phyloP scores from a whole-genome alignment of 257 asterid genomes.

The Oldenlandia corymbosa region DNA sequence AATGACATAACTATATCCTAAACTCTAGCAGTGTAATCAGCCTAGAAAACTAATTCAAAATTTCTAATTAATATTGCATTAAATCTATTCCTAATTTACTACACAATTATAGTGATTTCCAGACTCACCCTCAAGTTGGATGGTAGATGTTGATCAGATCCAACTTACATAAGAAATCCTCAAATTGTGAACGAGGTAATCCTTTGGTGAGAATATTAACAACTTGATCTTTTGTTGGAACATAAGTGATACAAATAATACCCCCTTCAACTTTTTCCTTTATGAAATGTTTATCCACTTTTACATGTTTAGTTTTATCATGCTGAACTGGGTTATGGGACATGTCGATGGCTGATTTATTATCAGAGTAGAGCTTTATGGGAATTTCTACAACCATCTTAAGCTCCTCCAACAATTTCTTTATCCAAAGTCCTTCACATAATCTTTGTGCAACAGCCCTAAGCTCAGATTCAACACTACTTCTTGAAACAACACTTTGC shows the following conservation, averaged over 20 bases:
- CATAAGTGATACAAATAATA: too few relatives aligned
- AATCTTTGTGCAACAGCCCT: neutral
- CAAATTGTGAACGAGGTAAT: too few relatives aligned
- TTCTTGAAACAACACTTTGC: neutral
- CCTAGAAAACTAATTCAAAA: neutral
- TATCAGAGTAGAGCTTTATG: neutral
- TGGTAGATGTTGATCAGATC: too few relatives aligned
- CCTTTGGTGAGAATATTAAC: too few relatives aligned
- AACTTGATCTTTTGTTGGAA: too few relatives aligned
- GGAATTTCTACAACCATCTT: neutral
- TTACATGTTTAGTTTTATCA: neutral
- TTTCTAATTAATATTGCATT: neutral
- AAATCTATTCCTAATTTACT: neutral
- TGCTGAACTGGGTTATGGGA: neutral
- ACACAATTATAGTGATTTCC: neutral
- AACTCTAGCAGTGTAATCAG: too few relatives aligned
- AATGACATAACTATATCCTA: too few relatives aligned
- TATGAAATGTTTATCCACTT: too few relatives aligned
- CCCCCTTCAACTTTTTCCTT: too few relatives aligned
- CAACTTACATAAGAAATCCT: too few relatives aligned
- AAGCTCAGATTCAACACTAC: neutral
- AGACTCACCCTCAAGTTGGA: too few relatives aligned
- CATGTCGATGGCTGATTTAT: neutral
- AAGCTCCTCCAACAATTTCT: neutral
- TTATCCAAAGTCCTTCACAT: conserved; percentile 1